A percentile compares a stretch with the other conserved stretches of the same genome.
Conservation (phyloP, 331 rosid genomes). For the Pyrus hybrid region DNA sequence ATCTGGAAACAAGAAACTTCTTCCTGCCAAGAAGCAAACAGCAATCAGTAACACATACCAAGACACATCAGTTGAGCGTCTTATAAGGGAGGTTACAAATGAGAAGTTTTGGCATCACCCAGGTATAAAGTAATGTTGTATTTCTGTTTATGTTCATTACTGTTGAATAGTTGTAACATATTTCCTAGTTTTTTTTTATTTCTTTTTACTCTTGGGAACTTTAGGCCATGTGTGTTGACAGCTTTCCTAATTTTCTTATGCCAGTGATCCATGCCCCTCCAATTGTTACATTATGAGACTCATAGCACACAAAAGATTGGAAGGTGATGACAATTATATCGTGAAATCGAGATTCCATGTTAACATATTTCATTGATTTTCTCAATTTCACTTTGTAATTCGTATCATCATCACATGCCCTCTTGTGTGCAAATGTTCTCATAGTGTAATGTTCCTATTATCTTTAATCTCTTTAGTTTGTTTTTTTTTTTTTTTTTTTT, state of each 20-base stretch:
- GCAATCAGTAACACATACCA: conserved; percentile 47
- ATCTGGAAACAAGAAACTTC: conserved; percentile 61
- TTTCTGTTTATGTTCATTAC: neutral
- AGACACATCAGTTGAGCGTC: conserved; percentile 94
- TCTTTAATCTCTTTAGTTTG: too few species aligned
- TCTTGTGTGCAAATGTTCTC: conserved; percentile 56
- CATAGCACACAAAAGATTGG: conserved; percentile 59
- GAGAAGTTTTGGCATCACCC: conserved; percentile 98
- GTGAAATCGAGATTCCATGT: conserved; percentile 48
- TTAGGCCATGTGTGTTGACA: conserved; percentile 12
- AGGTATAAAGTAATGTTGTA: conserved; percentile 40
- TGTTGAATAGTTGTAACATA: neutral
- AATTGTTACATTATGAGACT: conserved; percentile 64
- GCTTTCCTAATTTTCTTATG: conserved; percentile 33
- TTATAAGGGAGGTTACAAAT: conserved; percentile 93
- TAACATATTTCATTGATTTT: conserved; percentile 37
- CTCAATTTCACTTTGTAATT: conserved; percentile 51
- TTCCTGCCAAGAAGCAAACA: conserved; percentile 68
- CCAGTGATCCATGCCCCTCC: conserved; percentile 53
- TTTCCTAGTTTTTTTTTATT: neutral
- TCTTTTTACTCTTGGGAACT: conserved; percentile 6
- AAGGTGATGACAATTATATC: conserved; percentile 62
- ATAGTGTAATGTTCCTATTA: conserved; percentile 12
- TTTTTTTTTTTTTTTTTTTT: conserved; percentile 4
- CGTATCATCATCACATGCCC: conserved; percentile 39